Evolutionary conservation across 2,329 filamentous ascomycete genomes (phyloP).

Genomic region (Phoma sp.): DNA sequence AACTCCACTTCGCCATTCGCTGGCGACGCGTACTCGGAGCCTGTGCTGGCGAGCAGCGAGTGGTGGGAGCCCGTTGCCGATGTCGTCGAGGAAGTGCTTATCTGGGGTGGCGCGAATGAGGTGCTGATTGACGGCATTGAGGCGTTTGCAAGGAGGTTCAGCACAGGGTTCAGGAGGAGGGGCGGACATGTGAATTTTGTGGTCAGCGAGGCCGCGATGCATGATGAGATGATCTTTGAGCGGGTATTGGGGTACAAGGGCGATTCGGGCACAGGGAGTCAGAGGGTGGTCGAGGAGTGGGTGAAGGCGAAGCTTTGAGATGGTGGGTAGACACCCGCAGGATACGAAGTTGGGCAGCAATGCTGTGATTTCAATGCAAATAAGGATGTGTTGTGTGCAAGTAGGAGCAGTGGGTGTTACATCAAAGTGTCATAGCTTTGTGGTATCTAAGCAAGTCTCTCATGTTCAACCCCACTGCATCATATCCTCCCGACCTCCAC

Average conservation of each 20-base stretch:
- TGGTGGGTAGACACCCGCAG: not conserved
- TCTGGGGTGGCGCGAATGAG: conserved; percentile 63
- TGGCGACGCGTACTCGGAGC: conserved; percentile 60
- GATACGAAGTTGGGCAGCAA: too few species aligned
- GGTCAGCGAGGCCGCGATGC: conserved; percentile 46
- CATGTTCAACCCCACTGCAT: too few species aligned
- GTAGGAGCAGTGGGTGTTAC: too few species aligned
- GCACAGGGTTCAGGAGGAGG: conserved; percentile 45
- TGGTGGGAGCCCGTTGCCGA: conserved; percentile 61
- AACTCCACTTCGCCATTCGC: conserved; percentile 53
- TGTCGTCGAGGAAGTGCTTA: conserved; percentile 55
- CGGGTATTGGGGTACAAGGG: conserved; percentile 48
- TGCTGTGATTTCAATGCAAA: too few species aligned
- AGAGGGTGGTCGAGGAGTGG: conserved; percentile 48
- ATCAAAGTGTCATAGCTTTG: too few species aligned
- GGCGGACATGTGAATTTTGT: conserved; percentile 43
- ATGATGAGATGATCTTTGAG: conserved; percentile 53
- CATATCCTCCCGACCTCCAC: too few species aligned
- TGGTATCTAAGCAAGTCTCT: too few species aligned
- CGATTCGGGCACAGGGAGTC: conserved; percentile 44
- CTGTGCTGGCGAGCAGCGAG: conserved; percentile 53
- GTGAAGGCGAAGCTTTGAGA: conserved; percentile 40
- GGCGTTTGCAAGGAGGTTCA: conserved; percentile 56
- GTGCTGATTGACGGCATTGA: conserved; percentile 63
- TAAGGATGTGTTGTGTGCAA: too few species aligned